Evolutionary conservation across 495 filamentous ascomycete genomes (phyloP).

Genomic region (Thozetella sp.): DNA sequence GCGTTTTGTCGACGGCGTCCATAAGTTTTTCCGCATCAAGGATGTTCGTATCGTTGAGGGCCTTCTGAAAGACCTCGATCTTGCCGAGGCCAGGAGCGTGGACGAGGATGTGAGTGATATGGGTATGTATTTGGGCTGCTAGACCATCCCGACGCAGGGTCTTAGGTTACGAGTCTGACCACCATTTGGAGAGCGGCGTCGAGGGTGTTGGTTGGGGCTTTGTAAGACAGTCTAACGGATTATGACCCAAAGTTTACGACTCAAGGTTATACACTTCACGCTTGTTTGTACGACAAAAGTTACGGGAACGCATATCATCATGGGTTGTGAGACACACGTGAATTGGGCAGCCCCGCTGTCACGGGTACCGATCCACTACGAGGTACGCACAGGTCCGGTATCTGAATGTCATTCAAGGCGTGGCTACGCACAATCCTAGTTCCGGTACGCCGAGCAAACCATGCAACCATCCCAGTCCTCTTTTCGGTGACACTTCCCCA

Average conservation of each 20-base stretch:
- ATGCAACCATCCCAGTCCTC: slow-evolving; percentile 21
- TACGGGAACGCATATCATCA: too few species aligned
- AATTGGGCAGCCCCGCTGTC: too few species aligned
- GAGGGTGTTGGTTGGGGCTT: too few species aligned
- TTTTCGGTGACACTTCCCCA: slow-evolving; percentile 6
- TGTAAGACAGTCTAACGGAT: too few species aligned
- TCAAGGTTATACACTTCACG: too few species aligned
- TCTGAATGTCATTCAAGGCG: slow-evolving; percentile 34
- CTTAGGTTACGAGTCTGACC: neutral
- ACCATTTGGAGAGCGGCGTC: neutral
- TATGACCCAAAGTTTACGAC: too few species aligned
- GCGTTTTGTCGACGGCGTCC: slow-evolving; percentile 67
- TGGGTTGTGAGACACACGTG: too few species aligned
- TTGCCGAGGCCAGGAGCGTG: slow-evolving; percentile 5
- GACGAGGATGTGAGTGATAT: slow-evolving; percentile 16
- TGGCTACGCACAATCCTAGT: slow-evolving; percentile 30
- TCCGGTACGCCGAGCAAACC: slow-evolving; percentile 37
- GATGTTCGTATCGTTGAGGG: slow-evolving; percentile 63
- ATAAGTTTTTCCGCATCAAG: slow-evolving; percentile 75
- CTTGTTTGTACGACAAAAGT: too few species aligned
- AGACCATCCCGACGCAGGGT: too few species aligned
- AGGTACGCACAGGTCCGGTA: slow-evolving; percentile 25
- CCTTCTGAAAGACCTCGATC: slow-evolving; percentile 26
- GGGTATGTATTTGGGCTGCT: slow-evolving; percentile 31
- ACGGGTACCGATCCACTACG: too few species aligned